phyloP scores from a whole-genome alignment of 345 rosid genomes.

The Cardamine chenopodiifolia region DNA sequence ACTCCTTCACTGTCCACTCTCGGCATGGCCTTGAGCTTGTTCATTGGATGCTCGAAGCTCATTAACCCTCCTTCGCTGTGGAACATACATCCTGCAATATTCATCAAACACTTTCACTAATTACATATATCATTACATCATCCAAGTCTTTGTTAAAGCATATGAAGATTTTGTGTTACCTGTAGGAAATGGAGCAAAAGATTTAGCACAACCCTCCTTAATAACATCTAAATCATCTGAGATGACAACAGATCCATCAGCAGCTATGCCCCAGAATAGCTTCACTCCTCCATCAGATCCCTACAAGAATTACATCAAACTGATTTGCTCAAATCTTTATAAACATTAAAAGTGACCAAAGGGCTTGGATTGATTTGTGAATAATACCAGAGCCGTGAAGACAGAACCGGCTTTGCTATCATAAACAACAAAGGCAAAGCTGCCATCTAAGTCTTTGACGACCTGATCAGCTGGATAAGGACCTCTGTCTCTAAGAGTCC shows the following conservation, averaged over 20 bases:
- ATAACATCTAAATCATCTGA: slow-evolving; percentile 80
- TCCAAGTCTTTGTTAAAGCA: background rate
- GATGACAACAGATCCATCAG: slow-evolving; percentile 86
- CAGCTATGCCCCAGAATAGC: slow-evolving; percentile 90
- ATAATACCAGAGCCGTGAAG: slow-evolving; percentile 77
- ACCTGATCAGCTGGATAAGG: slow-evolving; percentile 97
- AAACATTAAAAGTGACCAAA: background rate
- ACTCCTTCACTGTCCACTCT: slow-evolving; percentile 92
- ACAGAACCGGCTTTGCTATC: slow-evolving; percentile 78
- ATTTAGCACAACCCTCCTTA: slow-evolving; percentile 92
- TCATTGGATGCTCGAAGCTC: slow-evolving; percentile 96
- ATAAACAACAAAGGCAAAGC: slow-evolving; percentile 86
- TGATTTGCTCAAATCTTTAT: background rate
- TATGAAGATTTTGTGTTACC: slow-evolving; percentile 39
- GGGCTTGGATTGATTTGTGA: background rate
- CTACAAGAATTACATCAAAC: slow-evolving; percentile 40
- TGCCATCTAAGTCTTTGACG: slow-evolving; percentile 88
- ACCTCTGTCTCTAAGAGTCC: slow-evolving; percentile 89
- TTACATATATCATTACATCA: background rate
- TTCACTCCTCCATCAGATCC: slow-evolving; percentile 88
- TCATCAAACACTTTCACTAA: background rate
- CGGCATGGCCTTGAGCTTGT: slow-evolving; percentile 84
- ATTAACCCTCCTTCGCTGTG: slow-evolving; percentile 85
- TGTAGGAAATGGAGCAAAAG: slow-evolving; percentile 87
- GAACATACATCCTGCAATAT: slow-evolving; percentile 74